Percentiles rank a stretch among this genome's conserved stretches.
Evolutionary conservation across 257 asterid genomes (phyloP).

Genomic region (Ballota nigra): DNA sequence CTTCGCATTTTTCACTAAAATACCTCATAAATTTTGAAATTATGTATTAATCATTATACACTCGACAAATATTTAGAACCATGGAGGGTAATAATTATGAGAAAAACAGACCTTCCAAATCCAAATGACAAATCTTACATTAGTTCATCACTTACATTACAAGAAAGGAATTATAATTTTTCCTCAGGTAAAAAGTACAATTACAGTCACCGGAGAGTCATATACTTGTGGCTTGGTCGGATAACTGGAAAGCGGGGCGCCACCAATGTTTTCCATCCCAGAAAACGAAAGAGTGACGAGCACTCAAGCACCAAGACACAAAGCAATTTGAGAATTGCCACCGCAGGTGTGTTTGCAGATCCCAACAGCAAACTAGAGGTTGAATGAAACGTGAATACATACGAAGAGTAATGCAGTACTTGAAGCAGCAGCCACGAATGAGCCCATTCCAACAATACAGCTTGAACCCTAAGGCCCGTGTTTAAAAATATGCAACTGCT

Average conservation of each 20-base stretch:
- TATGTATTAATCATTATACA: too few species aligned
- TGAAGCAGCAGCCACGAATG: background rate
- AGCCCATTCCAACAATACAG: background rate
- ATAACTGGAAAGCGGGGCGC: background rate
- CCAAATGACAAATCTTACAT: background rate
- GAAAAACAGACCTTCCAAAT: background rate
- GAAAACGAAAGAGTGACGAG: background rate
- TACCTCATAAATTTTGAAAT: too few species aligned
- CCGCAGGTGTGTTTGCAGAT: background rate
- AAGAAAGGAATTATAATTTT: background rate
- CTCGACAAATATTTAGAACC: too few species aligned
- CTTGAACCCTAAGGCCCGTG: background rate
- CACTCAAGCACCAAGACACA: background rate
- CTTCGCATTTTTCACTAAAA: too few species aligned
- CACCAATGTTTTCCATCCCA: background rate
- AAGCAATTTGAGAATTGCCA: background rate
- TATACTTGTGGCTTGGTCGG: background rate
- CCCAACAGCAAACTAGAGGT: background rate
- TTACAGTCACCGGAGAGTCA: background rate
- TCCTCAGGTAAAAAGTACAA: background rate
- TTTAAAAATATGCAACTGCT: background rate
- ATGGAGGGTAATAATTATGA: background rate
- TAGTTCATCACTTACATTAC: background rate
- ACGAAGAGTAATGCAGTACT: background rate
- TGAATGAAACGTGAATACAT: conserved; percentile 1